Conservation (phyloP, 1,139 yeast genomes). For the Scheffersomyces parashehatae region DNA sequence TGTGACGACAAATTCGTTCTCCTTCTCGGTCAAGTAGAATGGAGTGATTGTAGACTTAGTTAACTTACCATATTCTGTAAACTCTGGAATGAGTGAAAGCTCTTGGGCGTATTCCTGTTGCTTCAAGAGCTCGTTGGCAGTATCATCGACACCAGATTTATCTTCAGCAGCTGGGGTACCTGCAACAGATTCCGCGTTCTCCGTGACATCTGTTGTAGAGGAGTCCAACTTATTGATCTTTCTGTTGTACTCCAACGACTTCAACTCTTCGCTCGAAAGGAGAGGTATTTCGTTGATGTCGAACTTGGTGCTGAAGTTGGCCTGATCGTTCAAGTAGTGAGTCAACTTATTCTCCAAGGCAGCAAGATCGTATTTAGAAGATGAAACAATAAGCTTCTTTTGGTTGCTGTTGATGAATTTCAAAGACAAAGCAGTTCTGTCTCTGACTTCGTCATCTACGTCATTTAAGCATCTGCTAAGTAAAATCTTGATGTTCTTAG, state of each 20-base stretch:
- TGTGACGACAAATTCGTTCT: constrained; percentile 88
- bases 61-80: constrained; percentile 69
- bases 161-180: constrained; percentile 5
- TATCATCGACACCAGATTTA: constrained; percentile 20
- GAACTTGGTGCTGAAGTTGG: constrained; percentile 64
- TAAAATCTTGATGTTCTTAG: constrained; percentile 70
- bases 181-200: constrained; percentile 11
- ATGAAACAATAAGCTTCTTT: constrained; percentile 63
- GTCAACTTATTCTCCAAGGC: constrained; percentile 78
- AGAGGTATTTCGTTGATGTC: constrained; percentile 68
- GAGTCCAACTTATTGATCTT: constrained; percentile 55
- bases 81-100: constrained; percentile 66
- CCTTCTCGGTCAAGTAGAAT: constrained; percentile 81
- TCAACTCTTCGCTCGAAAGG: constrained; percentile 63
- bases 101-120: constrained; percentile 69
- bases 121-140: constrained; percentile 46
- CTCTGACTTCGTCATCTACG: constrained; percentile 96
- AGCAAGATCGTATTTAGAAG: constrained; percentile 69
- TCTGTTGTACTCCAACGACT: constrained; percentile 57
- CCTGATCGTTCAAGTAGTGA: constrained; percentile 62
- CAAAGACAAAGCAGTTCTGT: constrained; percentile 88
- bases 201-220: constrained; percentile 25
- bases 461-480: constrained; percentile 85
- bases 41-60: constrained; percentile 66
- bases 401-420: constrained; percentile 58